Base-by-base conservation (phyloP, 768 basidiomycete species). In the Leccinum arenicola region DNA sequence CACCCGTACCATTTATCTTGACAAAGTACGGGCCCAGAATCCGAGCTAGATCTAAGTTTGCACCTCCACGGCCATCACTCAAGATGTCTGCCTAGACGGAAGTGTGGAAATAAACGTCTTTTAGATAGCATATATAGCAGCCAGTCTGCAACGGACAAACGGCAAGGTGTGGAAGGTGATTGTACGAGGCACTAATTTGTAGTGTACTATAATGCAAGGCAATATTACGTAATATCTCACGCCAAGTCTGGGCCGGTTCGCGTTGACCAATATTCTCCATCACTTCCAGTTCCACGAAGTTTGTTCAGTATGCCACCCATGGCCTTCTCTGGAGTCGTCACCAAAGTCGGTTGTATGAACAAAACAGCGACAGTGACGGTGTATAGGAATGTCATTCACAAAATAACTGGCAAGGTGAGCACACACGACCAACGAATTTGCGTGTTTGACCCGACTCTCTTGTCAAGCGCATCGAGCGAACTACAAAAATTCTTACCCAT, bases 301-400 rank as follows among this genome's bases (percentile, higher is more conserved):
- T 11, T 27, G 15, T 45, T 45, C 67, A 71, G 62, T 8, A 92
- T 92, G 90, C 87, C 89, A 36, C 90, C 91, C 27, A 86, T 92
- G 84, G 75, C 85, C 15, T 82, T 93, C 63, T 79, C 79, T 23
- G 91, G 91, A 17, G 66, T 85, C 40, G 92, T 93, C 19, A 88
- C 89, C 33, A 93, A 90, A 72, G 87, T 83, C 21, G 91, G 92
- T 9, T 83, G 79, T 64, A 93, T 93, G 91, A 78, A 85, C 56
- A 93, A 92, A 70, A 93, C 91, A 0, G 91, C 82, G 14, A 93
- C 92, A 0, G 91, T 93, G 51, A 86, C 88, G 1, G 90, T 93
- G 8, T 85, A 87, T 23, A 82, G 91, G 57, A 84, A 80, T 77
- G 78, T 88, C 40, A 73, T 83, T n/a, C 90, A 93, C 67, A 82